phyloP scores from a whole-genome alignment of 2,329 filamentous ascomycete genomes.

The Fusarium sp. region DNA sequence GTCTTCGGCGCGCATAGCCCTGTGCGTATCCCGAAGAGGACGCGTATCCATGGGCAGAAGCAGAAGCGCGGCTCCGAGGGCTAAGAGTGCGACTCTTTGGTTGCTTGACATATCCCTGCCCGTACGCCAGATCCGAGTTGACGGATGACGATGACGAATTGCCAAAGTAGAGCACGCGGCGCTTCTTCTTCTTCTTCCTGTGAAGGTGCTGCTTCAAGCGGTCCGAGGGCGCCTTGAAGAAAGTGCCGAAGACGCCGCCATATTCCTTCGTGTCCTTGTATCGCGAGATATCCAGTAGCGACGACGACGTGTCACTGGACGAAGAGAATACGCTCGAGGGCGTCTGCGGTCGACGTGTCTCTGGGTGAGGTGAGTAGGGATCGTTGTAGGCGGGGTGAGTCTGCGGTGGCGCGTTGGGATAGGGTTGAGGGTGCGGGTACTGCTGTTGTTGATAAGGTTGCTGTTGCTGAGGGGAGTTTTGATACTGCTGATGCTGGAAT shows the following conservation, averaged over 20 bases:
- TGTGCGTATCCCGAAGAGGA: slow-evolving; percentile 17
- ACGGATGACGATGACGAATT: slow-evolving; percentile 76
- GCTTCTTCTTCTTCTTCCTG: slow-evolving; percentile 55
- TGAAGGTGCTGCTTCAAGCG: slow-evolving; percentile 48
- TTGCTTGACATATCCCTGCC: slow-evolving; percentile 65
- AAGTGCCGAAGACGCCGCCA: slow-evolving; percentile 68
- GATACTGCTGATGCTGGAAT: slow-evolving; percentile 27
- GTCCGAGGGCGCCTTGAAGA: slow-evolving; percentile 71
- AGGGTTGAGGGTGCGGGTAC: slow-evolving; percentile 31
- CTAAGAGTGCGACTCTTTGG: slow-evolving; percentile 45
- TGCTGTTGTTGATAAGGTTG: slow-evolving; percentile 22
- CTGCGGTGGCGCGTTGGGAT: slow-evolving; percentile 31
- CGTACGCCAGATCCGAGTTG: slow-evolving; percentile 76
- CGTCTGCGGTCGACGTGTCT: slow-evolving; percentile 42
- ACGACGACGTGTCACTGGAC: slow-evolving; percentile 64
- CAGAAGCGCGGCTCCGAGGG: slow-evolving; percentile 37
- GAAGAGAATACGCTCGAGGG: slow-evolving; percentile 54
- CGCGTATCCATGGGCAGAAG: slow-evolving; percentile 23
- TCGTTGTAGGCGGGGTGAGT: slow-evolving; percentile 31
- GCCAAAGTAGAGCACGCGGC: slow-evolving; percentile 66
- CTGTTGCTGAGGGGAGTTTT: slow-evolving; percentile 32
- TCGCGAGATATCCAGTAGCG: slow-evolving; percentile 73
- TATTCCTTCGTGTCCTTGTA: slow-evolving; percentile 58
- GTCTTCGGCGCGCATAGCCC: slow-evolving; percentile 24
- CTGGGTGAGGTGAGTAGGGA: slow-evolving; percentile 26